phyloP scores from a whole-genome alignment of 1,139 yeast species.

The Yamadazyma buinensis region DNA sequence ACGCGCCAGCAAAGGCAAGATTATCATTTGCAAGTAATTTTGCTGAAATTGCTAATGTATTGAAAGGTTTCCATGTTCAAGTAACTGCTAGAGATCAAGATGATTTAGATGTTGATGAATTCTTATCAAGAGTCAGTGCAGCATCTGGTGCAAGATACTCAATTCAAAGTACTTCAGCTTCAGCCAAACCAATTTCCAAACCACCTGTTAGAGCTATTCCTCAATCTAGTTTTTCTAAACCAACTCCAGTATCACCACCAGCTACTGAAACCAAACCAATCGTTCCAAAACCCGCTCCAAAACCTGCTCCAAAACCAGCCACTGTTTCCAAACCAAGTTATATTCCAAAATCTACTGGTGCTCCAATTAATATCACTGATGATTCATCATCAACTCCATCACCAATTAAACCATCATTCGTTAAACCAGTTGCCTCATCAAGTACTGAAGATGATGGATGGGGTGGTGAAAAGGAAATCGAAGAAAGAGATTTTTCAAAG shows the following conservation, averaged over 20 bases:
- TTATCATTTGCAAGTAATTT: conserved; percentile 74
- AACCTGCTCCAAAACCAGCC: conserved; percentile 14
- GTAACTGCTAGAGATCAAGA: conserved; percentile 94
- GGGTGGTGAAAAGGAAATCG: conserved; percentile 59
- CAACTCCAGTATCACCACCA: conserved; percentile 20
- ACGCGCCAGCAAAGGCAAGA: conserved; percentile 71
- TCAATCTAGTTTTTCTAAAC: conserved; percentile 9
- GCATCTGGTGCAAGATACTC: conserved; percentile 97
- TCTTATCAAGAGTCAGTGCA: conserved; percentile 72
- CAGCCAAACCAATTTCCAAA: conserved; percentile 16
- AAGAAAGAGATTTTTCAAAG: conserved; percentile 65
- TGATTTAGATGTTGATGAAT: conserved; percentile 77
- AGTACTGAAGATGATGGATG: conserved; percentile 52
- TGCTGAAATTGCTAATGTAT: conserved; percentile 64
- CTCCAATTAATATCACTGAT: conserved; percentile 26
- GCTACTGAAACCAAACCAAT: conserved; percentile 15
- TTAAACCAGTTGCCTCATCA: conserved; percentile 30
- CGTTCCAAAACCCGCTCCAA: conserved; percentile 14
- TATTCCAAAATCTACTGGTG: conserved; percentile 39
- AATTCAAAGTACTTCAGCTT: conserved; percentile 36
- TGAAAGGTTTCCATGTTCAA: conserved; percentile 89
- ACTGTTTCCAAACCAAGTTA: conserved; percentile 22
- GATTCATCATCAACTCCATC: conserved; percentile 17
- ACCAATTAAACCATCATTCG: conserved; percentile 23
- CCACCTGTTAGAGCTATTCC: conserved; percentile 10